Evolutionary conservation across 2,329 filamentous ascomycete species (phyloP), one percentile per base, ranked within the genome.

Genomic region (Fusarium neocosmosporiellum): DNA sequence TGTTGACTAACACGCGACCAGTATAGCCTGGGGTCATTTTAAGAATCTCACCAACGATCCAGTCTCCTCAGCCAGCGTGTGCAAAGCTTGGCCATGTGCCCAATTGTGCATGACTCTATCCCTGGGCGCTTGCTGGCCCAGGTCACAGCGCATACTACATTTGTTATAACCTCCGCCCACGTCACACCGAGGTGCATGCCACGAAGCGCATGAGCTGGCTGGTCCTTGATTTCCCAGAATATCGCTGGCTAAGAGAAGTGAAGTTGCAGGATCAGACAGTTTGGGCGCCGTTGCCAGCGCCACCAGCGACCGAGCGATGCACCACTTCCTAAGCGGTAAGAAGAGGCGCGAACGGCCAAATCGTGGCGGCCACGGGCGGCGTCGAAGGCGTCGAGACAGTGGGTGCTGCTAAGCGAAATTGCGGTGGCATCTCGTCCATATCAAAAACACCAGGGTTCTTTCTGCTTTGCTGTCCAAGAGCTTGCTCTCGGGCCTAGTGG

Each of bases 341-440:
- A 48, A 37, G 3, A 59, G 33, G 37, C 53, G 31, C n/a, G 18
- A 41, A n/a, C 29, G 39, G 41, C 48, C 16, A 48, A 57, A 36
- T 59, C 48, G 43, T 63, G 50, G 53, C 31, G 63, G 60, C 46
- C 46, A 60, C 61, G 39, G 65, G 33, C 43, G 67, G 65, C 62
- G 59, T 73, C 63, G 59, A 41, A 31, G 60, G 50, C 57, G 31
- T 59, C 27, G n/a, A 62, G 60, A 70, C 54, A 57, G 39, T 20
- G 57, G 27, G 24, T 53, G 13, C 53, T 59, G 36, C 24, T 71
- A 69, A 70, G 63, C 63, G 59, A 70, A 64, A 70, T 67, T 70
- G 60, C 31, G 18, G 46, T 58, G 43, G 70, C 63, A 65, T 71
- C 61, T 63, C 61, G 13, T 54, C 27, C 50, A 34, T 54, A 31